A percentile compares a stretch with the other conserved stretches of the same genome.
These are phyloP conservation scores for Evernia prunastri DNA, from an alignment of 495 filamentous ascomycete genomes.

Conservation along the genomic window DNA sequence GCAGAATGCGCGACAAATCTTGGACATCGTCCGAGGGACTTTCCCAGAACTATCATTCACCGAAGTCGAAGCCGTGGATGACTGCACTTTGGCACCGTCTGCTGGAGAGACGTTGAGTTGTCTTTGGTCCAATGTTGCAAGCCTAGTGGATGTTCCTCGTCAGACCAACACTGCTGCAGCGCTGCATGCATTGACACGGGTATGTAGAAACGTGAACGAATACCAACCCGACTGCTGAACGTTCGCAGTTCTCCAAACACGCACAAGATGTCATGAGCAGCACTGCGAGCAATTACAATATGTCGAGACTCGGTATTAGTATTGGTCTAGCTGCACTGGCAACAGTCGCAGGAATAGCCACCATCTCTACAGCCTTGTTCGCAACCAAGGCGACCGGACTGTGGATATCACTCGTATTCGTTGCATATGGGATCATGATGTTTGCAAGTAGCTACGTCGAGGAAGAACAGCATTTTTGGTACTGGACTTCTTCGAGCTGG, in stretches of 20 bases:
- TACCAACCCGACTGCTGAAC: conserved; percentile 22
- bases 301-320: conserved; percentile 52
- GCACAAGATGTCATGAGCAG: conserved; percentile 74
- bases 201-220: conserved; percentile 15
- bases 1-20: conserved; percentile 72
- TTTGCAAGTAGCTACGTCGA: conserved; percentile 97
- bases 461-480: conserved; percentile 98
- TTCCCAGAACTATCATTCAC: conserved; percentile 55
- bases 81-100: conserved; percentile 41
- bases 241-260: conserved; percentile 52
- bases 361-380: conserved; percentile 9
- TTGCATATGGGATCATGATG: conserved; percentile 79
- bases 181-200: conserved; percentile 18
- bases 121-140: conserved; percentile 47
- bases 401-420: conserved; percentile 29
- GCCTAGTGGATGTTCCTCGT: conserved; percentile 9
- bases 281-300: conserved; percentile 86
- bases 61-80: conserved; percentile 24
- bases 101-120: conserved; percentile 59
- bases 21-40: conserved; percentile 62
- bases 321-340: conserved; percentile 43
- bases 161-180: background rate
- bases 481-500: conserved; percentile 81
- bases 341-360: conserved; percentile 27
- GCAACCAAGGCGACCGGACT: background rate